Base-by-base conservation (phyloP, 192 early-diverging fungal species). In the Mycoemilia scoparia region DNA sequence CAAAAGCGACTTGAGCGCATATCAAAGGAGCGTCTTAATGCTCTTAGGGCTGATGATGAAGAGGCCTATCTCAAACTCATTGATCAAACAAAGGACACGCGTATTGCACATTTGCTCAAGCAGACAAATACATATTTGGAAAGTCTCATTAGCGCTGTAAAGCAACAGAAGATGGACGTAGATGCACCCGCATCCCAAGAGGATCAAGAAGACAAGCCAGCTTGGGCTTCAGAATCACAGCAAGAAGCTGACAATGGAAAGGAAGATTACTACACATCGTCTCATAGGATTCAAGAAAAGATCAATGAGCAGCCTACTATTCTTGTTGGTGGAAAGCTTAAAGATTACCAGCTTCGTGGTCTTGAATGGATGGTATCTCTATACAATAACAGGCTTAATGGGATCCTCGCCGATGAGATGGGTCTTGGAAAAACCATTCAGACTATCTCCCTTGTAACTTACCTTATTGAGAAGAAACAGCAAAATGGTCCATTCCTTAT, bases 331-430 rank as follows among this genome's bases (percentile, higher is more conserved):
- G 95, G 95, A 25, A 69, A 57, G 12, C 59, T 98, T 32, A 98
- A 98, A 59, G 91, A 96, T 17, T 98, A 98, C 57, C 95, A 73
- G 60, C 38, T 93, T 43, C 91, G 85, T 43, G 95, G 95, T 39
- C 64, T 98, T 14, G 78, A 98, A 66, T 98, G 95, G 95, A 95
- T 98, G 93, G 84, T 95, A 15, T 92, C 88, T 11, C 60, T 98
- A 30, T 98, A 96, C 65, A 98, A 98, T 56, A 98, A 98, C 58
- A 57, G 84, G 31, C 62, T 98, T 21, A 98, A 98, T 54, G 95
- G 95, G 29, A 96, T 98, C 45, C 49, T 98, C 38, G 93, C 93
- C 32, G 92, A 95, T 51, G 85, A 88, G 60, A 95, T 96, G 87
- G 84, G 79, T 34, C 55, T 81, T 23, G 80, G 79, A 23, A 79